A percentile compares a stretch with the other conserved stretches of the same genome.
phyloP scores from a whole-genome alignment of 805 yeast genomes.

The Lachancea sp. region DNA sequence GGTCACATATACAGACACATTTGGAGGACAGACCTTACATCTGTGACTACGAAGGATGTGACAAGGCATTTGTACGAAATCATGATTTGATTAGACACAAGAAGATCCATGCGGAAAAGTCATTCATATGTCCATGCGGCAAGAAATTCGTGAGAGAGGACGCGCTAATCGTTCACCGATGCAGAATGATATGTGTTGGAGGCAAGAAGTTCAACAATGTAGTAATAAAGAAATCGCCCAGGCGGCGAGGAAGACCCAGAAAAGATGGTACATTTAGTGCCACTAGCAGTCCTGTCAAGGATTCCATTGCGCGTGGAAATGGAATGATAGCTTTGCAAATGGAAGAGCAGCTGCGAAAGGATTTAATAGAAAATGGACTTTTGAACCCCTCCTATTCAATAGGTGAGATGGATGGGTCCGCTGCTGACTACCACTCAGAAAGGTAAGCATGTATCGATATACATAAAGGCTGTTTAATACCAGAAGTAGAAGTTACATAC shows the following conservation, averaged over 20 bases:
- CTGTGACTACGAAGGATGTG: constrained; percentile 60
- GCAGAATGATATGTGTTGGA: constrained; percentile 75
- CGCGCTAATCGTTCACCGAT: constrained; percentile 75
- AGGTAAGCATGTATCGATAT: neutral
- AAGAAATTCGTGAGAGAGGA: constrained; percentile 86
- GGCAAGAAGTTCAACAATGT: constrained; percentile 38
- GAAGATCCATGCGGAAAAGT: constrained; percentile 73
- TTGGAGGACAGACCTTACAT: constrained; percentile 87
- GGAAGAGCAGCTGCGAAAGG: constrained; percentile 21
- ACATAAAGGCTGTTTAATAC: neutral
- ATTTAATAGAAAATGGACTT: constrained; percentile 7
- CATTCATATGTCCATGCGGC: constrained; percentile 84
- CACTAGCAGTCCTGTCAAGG: constrained; percentile 25
- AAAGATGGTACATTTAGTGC: constrained; percentile 16
- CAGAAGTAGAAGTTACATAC: neutral
- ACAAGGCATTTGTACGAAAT: constrained; percentile 85
- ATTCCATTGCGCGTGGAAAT: constrained; percentile 16
- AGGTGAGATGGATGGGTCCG: neutral
- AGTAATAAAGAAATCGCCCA: constrained; percentile 28
- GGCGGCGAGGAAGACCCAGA: constrained; percentile 26
- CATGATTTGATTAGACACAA: constrained; percentile 90
- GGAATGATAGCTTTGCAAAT: constrained; percentile 19
- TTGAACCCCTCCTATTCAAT: constrained; percentile 1
- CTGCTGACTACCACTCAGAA: neutral
- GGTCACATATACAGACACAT: constrained; percentile 97